Evolutionary conservation across 2,329 filamentous ascomycete species (phyloP), one percentile per base, ranked within the genome.

Genomic region (Cryphonectria carpinicola): DNA sequence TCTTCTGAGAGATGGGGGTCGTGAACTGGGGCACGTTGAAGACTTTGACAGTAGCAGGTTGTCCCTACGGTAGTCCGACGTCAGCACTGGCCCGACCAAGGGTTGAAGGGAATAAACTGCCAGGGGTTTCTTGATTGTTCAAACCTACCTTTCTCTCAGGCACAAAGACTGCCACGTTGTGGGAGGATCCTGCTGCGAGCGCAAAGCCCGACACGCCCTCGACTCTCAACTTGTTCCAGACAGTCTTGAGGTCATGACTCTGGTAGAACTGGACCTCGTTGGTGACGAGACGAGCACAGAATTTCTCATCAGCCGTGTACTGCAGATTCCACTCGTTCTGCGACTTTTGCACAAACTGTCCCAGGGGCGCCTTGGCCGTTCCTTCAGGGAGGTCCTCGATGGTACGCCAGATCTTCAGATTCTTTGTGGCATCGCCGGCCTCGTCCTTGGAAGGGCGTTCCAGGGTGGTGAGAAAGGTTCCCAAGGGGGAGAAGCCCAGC

Each of bases 261-360:
- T 97, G 89, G 85, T 95, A 98, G 82, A 99, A 97, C 78, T 98
- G 96, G 70, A 99, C 93, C 85, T 98, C 95, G 80, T 99, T 99
- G 81, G 93, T 98, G 77, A 98, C 95, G 73, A 91, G 87, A 75
- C 96, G 94, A 75, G 95, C 96, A 81, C 95, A 98, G 81, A 93
- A 95, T 80, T 90, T 89, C 86, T 99, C 96, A 79, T 99, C 96
- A 71, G 89, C 88, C 41, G 95, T 97, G 82, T 98, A 99, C 83
- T 98, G 95, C 79, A 99, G 86, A 80, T 98, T 98, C 95, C 95
- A 98, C 78, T 95, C 93, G 62, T 92, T 93, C 85, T 97, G 94
- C 74, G 90, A 92, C 86, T 98, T 98, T 82, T 99, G 96, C 75
- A 99, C 96, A 80, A 97, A 99, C 77, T 90, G 88, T 74, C 95